Evolutionary conservation across 176 grass and related monocot genomes (phyloP).

Genomic region (Pontederia paniculata): DNA sequence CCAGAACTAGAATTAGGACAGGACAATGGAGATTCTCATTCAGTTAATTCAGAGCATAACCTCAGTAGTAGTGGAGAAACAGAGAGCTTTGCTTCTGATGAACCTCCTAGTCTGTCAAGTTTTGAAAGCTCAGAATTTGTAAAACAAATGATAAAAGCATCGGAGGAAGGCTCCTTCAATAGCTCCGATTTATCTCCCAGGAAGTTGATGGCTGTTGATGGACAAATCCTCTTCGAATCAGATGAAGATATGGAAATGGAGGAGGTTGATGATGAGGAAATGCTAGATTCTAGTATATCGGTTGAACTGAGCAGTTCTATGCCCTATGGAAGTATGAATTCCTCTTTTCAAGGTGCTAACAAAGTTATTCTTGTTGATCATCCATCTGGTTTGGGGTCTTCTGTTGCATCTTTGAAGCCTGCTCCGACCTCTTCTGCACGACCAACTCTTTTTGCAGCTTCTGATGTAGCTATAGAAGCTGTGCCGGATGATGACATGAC

Average conservation of each 20-base stretch:
- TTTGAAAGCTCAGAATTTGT: slow-evolving; percentile 30
- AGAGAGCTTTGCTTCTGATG: background rate
- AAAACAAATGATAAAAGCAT: slow-evolving; percentile 53
- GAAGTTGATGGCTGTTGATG: slow-evolving; percentile 41
- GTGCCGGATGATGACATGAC: slow-evolving; percentile 52
- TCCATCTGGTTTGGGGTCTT: slow-evolving; percentile 65
- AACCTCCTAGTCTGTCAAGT: background rate
- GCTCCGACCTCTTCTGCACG: slow-evolving; percentile 23
- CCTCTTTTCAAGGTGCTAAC: slow-evolving; percentile 49
- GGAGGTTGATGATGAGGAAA: slow-evolving; percentile 44
- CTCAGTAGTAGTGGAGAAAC: background rate
- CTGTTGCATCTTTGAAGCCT: slow-evolving; percentile 40
- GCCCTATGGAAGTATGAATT: slow-evolving; percentile 33
- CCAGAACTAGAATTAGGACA: background rate
- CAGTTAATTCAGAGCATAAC: background rate
- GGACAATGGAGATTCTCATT: background rate
- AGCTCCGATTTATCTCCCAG: slow-evolving; percentile 28
- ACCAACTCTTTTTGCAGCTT: slow-evolving; percentile 29
- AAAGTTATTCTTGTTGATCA: slow-evolving; percentile 54
- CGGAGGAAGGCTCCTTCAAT: slow-evolving; percentile 42
- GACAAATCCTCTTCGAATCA: slow-evolving; percentile 43
- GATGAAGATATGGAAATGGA: slow-evolving; percentile 61
- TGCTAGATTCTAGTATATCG: slow-evolving; percentile 51
- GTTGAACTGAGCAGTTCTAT: slow-evolving; percentile 41
- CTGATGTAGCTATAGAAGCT: slow-evolving; percentile 34